Percentiles rank a stretch among this genome's conserved stretches.
phyloP scores from a whole-genome alignment of 1,284 basidiomycete genomes.

The Microbotryum lychnidis-dioicae region DNA sequence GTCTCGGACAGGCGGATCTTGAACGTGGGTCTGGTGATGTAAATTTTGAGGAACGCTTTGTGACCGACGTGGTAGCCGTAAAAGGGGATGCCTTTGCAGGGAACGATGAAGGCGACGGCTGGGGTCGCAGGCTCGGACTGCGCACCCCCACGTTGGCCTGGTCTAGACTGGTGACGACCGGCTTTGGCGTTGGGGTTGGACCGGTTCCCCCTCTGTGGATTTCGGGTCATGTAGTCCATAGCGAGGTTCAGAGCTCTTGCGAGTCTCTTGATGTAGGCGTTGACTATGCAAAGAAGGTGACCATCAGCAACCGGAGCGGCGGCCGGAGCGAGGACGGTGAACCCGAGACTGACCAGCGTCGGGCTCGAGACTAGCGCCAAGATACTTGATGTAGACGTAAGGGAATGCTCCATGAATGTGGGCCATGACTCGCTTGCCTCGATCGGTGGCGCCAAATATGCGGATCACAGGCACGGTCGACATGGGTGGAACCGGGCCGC shows the following conservation, averaged over 20 bases:
- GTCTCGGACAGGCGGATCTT: constrained; percentile 64
- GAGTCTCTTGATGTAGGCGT: constrained; percentile 57
- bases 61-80: constrained; percentile 88
- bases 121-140: constrained; percentile 7
- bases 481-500: constrained; percentile 7
- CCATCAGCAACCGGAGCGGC: neutral
- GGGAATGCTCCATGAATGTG: constrained; percentile 69
- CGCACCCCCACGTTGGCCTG: too few species aligned
- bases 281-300: constrained; percentile 47
- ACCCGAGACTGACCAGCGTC: constrained; percentile 42
- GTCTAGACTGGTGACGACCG: too few species aligned
- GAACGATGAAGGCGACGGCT: constrained; percentile 51
- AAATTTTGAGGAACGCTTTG: constrained; percentile 81
- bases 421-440: constrained; percentile 69
- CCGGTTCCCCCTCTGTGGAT: constrained; percentile 58
- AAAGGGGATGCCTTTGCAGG: constrained; percentile 91
- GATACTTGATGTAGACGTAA: constrained; percentile 50
- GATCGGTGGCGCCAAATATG: constrained; percentile 75
- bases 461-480: constrained; percentile 65
- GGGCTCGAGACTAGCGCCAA: constrained; percentile 50
- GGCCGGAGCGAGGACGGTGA: neutral
- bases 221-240: constrained; percentile 47
- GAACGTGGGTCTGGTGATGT: constrained; percentile 61
- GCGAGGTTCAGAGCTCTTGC: constrained; percentile 67
- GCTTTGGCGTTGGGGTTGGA: neutral